These are phyloP conservation scores for Pythium plurisporium DNA, from an alignment of 352 stramenopile species.

Conservation along the genomic window DNA sequence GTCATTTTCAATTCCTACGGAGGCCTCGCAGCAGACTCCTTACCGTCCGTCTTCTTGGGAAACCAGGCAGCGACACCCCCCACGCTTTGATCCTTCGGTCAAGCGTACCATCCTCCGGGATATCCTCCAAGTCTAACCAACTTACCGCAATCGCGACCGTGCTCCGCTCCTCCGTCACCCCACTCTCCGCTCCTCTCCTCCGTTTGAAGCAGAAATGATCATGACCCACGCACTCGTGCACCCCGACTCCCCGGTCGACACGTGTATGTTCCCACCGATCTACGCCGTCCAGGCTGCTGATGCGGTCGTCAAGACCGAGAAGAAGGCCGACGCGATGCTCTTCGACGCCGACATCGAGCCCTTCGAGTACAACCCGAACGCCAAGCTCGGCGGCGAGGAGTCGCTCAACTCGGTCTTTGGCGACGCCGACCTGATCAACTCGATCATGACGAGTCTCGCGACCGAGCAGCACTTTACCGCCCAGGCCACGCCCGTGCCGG, in stretches of 20 bases:
- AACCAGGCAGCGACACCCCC: slow-evolving; percentile 16
- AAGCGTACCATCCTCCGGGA: slow-evolving; percentile 22
- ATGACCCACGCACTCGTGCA: slow-evolving; percentile 20
- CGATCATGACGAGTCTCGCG: slow-evolving; percentile 74
- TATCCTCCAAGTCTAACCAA: slow-evolving; percentile 16
- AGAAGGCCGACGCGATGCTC: slow-evolving; percentile 17
- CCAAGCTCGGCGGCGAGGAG: slow-evolving; percentile 21
- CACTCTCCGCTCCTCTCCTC: slow-evolving; percentile 2
- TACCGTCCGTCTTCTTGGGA: slow-evolving; percentile 19
- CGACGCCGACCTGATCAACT: slow-evolving; percentile 71
- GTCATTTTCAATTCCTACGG: slow-evolving; percentile 29
- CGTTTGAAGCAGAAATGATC: slow-evolving; percentile 7
- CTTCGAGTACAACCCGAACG: slow-evolving; percentile 50
- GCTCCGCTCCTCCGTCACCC: not conserved
- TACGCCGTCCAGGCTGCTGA: slow-evolving; percentile 29
- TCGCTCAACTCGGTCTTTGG: slow-evolving; percentile 75
- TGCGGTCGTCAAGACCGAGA: slow-evolving; percentile 17
- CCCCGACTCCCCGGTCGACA: slow-evolving; percentile 65
- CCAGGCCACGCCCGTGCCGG: slow-evolving; percentile 9
- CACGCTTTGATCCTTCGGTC: slow-evolving; percentile 14
- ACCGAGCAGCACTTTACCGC: slow-evolving; percentile 29
- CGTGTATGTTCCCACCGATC: slow-evolving; percentile 62
- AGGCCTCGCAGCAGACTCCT: slow-evolving; percentile 25
- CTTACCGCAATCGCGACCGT: too few relatives aligned
- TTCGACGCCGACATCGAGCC: slow-evolving; percentile 58